A percentile compares a stretch with the other conserved stretches of the same genome.
Evolutionary conservation across 1,284 basidiomycete genomes (phyloP).

Genomic region (Cutaneotrichosporon daszewskae): DNA sequence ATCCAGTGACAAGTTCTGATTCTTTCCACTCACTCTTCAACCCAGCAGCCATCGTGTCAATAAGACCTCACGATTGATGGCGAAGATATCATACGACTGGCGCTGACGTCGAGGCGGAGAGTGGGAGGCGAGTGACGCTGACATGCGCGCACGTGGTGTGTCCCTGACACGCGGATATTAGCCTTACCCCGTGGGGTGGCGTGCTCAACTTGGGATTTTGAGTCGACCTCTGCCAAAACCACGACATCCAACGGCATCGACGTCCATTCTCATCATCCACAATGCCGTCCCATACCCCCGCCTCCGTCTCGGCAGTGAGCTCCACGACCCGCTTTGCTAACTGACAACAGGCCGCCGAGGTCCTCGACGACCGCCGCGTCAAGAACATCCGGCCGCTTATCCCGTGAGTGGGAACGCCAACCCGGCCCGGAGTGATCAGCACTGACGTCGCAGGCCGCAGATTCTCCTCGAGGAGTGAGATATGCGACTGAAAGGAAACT

Average conservation of each 20-base stretch:
- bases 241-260: too few species aligned
- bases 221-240: too few species aligned
- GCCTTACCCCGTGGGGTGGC: too few species aligned
- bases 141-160: too few species aligned
- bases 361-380: slow-evolving; percentile 81
- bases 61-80: too few species aligned
- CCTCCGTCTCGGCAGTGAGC: slow-evolving; percentile 30
- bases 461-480: slow-evolving; percentile 76
- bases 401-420: slow-evolving; percentile 48
- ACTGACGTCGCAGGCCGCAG: slow-evolving; percentile 55
- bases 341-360: slow-evolving; percentile 55
- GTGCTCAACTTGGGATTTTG: too few species aligned
- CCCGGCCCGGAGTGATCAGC: neutral
- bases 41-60: slow-evolving; percentile 37
- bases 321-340: neutral
- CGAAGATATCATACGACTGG: too few species aligned
- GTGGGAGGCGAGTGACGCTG: too few species aligned
- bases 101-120: neutral
- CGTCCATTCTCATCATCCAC: neutral
- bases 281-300: slow-evolving; percentile 8
- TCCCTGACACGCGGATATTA: too few species aligned
- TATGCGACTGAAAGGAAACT: neutral
- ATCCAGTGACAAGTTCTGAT: neutral
- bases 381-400: slow-evolving; percentile 79
- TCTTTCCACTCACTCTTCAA: slow-evolving; percentile 31